A percentile compares a stretch with the other conserved stretches of the same genome.
These are phyloP conservation scores for Evernia prunastri DNA, from an alignment of 495 filamentous ascomycete species.

Conservation along the genomic window DNA sequence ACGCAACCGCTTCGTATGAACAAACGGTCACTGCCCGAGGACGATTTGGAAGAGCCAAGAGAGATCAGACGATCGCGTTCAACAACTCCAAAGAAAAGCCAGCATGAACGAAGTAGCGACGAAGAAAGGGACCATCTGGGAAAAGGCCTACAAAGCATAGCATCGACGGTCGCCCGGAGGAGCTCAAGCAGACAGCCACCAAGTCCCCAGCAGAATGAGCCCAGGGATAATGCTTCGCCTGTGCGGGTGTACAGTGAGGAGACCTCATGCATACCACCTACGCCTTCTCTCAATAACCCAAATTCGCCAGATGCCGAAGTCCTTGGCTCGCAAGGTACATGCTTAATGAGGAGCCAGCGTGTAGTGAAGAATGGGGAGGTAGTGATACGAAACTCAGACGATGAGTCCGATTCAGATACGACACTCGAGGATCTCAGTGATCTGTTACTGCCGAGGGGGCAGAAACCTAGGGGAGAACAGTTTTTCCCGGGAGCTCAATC, in stretches of 20 bases:
- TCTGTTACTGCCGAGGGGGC: slow-evolving; percentile 29
- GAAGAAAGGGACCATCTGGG: neutral
- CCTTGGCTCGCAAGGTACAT: slow-evolving; percentile 10
- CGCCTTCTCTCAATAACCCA: neutral
- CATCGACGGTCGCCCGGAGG: neutral
- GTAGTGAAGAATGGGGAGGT: slow-evolving; percentile 44
- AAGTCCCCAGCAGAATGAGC: neutral
- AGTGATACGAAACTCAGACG: slow-evolving; percentile 63
- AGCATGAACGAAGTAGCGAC: neutral
- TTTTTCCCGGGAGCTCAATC: slow-evolving; percentile 16
- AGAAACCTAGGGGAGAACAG: slow-evolving; percentile 25
- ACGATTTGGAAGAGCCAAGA: slow-evolving; percentile 8
- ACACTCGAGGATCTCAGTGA: slow-evolving; percentile 42
- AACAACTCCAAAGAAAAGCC: neutral
- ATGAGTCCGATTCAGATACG: slow-evolving; percentile 55
- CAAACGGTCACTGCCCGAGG: slow-evolving; percentile 15
- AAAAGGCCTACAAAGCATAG: neutral
- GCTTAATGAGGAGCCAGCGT: slow-evolving; percentile 33
- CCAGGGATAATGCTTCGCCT: neutral
- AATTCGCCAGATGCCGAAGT: neutral
- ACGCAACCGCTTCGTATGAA: slow-evolving; percentile 5
- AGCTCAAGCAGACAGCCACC: neutral
- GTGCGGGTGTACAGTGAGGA: neutral
- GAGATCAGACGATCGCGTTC: slow-evolving; percentile 16
- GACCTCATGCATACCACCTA: neutral